Evolutionary conservation across 257 asterid genomes (phyloP), one percentile per base, ranked within the genome.

Genomic region (Nicotiana sylvestris): DNA sequence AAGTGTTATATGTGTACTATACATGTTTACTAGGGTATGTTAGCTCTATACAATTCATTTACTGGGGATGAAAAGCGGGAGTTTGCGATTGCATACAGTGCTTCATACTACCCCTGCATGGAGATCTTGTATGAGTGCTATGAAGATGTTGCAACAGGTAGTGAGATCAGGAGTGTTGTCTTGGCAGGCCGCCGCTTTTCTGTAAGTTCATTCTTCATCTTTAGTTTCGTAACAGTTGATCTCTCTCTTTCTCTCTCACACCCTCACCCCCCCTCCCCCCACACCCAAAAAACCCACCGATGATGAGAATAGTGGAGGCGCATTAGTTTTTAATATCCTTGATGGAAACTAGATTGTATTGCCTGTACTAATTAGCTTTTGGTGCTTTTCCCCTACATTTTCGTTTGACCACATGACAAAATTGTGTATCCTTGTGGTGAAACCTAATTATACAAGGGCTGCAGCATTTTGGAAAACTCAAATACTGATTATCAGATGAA

Each of bases 131-230:
- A 94, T 2, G 98, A 95, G 83, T 95, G 99, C 91, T 94, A 95
- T 53, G 99, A 95, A 87, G 99, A 95, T 87, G 99, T 95, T 67
- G 97, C 97, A 78, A 82, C 93, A 83, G 97, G 99, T 81, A 94
- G 93, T 86, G 99, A 94, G 90, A 95, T 95, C 78, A 86, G 96
- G 86, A 95, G 99, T 74, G 97, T 94, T 82, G 98, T 94, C 83
- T 88, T 95, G 92, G 98, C 99, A 76, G 99, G 98, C 53, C 97
- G 98, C 32, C 97, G 98, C 86, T 94, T 94, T 85, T 91, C 90
- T 88, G 99, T 95, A 92, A 66, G 92, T 77, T 37, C 57, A 46
- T 65, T 43, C 27, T 62, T 29, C 2, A 46, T 70, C 33, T 12
- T 46, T 39, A 72, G 60, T 25, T 46, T 72, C 12, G 7, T 46